Evolutionary conservation across 768 basidiomycete genomes (phyloP), one percentile per base, ranked within the genome.

Genomic region (Phylloporus arenicola): DNA sequence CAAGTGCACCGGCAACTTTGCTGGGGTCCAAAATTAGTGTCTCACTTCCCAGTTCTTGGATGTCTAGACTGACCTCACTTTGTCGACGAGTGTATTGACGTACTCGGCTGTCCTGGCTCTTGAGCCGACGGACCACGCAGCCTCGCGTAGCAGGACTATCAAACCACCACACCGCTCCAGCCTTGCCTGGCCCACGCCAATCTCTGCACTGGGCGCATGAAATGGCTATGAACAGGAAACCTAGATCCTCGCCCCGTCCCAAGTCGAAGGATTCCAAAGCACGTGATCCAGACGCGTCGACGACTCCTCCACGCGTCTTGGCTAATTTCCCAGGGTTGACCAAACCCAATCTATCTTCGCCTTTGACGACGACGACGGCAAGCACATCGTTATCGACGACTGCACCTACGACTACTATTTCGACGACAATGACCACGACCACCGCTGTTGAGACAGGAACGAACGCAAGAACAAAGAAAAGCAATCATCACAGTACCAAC

Each of bases 321-420:
- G 37, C 47, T 42, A 59, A 39, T 54, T 66, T 65, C 64, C 64
- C 64, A 65, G 56, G 64, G 64, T 64, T 64, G 64, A 65, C 29
- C 49, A 55, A 56, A 53, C 52, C 48, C 10, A 53, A 14, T 30
- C 50, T 33, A 20, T 25, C 24, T 25, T 27, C 45, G 14, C 1
- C 48, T 24, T 20, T 47, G 29, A 46, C 53, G 11, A 2, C 49
- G 39, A 51, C 53, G 29, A 53, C 50, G 43, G 39, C 34, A 24
- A 39, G 37, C 16, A 8, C 29, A 40, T 38, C 38, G 2, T 9
- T 39, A 39, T 12, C 13, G 14, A 31, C 11, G 14, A 16, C 47
- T 2, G 14, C 35, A 6, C 10, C 29, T 4, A n/a, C 25, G 10
- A 22, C 41, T 10, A 44, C 20, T 1, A 8, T 20, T 0, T 43